Evolutionary conservation across 2,329 filamentous ascomycete genomes (phyloP).

Genomic region (Graphilbum sp.): DNA sequence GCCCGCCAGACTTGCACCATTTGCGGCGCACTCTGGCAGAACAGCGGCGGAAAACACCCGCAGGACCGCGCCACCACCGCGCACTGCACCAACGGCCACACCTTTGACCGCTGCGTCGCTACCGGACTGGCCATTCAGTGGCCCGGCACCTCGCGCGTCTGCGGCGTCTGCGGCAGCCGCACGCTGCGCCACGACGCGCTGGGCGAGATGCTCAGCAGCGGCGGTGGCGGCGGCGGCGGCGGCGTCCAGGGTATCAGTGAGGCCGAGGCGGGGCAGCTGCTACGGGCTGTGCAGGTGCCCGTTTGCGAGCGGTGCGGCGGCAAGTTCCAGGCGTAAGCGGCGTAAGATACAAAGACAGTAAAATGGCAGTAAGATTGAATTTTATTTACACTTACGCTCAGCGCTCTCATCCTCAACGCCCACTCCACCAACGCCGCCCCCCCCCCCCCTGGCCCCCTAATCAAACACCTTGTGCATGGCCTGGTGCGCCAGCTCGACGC

Average conservation of each 20-base stretch:
- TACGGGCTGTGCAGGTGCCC: slow-evolving; percentile 10
- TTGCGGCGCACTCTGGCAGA: slow-evolving; percentile 17
- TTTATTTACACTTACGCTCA: too few species aligned
- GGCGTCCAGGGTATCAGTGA: slow-evolving; percentile 8
- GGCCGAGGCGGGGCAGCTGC: slow-evolving; percentile 4
- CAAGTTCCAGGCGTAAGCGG: slow-evolving; percentile 18
- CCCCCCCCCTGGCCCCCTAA: slow-evolving; percentile 9
- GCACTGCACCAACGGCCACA: slow-evolving; percentile 19
- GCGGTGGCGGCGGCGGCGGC: not conserved
- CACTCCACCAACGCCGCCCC: too few species aligned
- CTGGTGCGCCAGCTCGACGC: slow-evolving; percentile 70
- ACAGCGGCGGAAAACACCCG: not conserved
- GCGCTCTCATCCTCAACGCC: too few species aligned
- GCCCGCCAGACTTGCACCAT: slow-evolving; percentile 28
- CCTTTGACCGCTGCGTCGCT: slow-evolving; percentile 33
- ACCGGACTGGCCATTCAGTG: slow-evolving; percentile 37
- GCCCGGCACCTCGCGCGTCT: slow-evolving; percentile 35
- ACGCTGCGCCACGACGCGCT: slow-evolving; percentile 30
- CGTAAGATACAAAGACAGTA: too few species aligned
- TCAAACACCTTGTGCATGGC: slow-evolving; percentile 64
- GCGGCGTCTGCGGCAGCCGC: slow-evolving; percentile 35
- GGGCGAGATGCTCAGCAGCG: slow-evolving; percentile 11
- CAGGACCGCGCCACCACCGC: not conserved
- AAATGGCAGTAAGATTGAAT: too few species aligned
- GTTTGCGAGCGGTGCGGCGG: slow-evolving; percentile 19